Evolutionary conservation across 768 basidiomycete species (phyloP).

Genomic region (Suillus luteus): DNA sequence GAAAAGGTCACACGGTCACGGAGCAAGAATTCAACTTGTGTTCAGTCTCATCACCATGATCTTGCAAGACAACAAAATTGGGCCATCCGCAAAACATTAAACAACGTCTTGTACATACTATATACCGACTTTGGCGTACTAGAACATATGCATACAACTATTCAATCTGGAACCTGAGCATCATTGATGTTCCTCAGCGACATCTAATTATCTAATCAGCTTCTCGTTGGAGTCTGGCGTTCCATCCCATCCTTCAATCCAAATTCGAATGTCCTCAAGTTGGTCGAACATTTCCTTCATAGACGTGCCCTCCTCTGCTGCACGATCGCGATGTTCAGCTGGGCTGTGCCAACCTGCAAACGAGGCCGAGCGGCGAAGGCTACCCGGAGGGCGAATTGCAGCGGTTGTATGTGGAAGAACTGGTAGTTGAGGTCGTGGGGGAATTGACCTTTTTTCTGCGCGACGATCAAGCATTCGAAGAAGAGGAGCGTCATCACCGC

Average conservation of each 20-base stretch:
- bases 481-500: background rate
- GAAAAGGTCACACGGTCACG: too few species aligned
- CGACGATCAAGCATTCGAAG: background rate
- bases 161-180: background rate
- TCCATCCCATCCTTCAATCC: constrained; percentile 2
- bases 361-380: background rate
- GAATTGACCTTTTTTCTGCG: background rate
- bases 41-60: too few species aligned
- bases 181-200: background rate
- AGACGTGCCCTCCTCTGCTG: background rate
- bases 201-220: background rate
- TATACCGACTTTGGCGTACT: too few species aligned
- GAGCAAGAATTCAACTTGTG: too few species aligned
- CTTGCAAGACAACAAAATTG: background rate
- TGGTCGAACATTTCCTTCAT: background rate
- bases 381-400: background rate
- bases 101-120: too few species aligned
- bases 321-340: background rate
- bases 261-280: background rate
- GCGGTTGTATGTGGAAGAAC: background rate
- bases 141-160: too few species aligned
- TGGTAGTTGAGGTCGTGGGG: background rate
- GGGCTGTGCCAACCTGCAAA: background rate
- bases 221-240: background rate
- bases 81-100: background rate